Conservation (phyloP, 2,329 filamentous ascomycete species). For the Neoascochyta sp. region DNA sequence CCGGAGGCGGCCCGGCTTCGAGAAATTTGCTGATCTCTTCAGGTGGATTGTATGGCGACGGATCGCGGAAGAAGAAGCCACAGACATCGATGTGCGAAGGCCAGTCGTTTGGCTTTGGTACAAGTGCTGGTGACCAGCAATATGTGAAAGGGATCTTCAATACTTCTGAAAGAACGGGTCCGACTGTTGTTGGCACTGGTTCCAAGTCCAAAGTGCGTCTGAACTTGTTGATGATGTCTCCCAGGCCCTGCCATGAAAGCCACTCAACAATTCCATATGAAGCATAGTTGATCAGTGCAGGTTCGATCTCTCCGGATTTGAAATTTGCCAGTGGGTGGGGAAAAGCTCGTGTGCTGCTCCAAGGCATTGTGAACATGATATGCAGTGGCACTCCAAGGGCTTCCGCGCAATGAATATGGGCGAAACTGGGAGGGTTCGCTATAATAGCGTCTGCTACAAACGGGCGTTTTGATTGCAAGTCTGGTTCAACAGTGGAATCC, state of each 20-base stretch:
- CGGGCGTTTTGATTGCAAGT: constrained; percentile 45
- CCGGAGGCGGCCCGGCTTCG: constrained; percentile 46
- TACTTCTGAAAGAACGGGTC: constrained; percentile 36
- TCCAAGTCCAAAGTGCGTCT: constrained; percentile 43
- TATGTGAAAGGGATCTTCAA: constrained; percentile 45
- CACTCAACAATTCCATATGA: constrained; percentile 47
- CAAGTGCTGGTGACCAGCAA: constrained; percentile 44
- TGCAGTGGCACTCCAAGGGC: constrained; percentile 68
- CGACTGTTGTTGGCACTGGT: constrained; percentile 35
- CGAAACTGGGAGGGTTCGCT: constrained; percentile 73
- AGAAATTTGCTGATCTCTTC: constrained; percentile 45
- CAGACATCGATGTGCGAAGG: constrained; percentile 28
- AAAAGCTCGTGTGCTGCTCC: constrained; percentile 44
- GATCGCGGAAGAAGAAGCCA: constrained; percentile 47
- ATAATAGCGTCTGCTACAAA: constrained; percentile 80
- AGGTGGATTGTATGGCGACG: constrained; percentile 40
- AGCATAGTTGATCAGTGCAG: constrained; percentile 39
- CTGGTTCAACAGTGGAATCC: constrained; percentile 35
- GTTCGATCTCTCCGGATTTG: constrained; percentile 29
- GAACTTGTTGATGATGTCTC: constrained; percentile 47
- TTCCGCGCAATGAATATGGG: constrained; percentile 69
- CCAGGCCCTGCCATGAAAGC: constrained; percentile 50
- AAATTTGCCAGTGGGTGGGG: constrained; percentile 51
- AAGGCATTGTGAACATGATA: constrained; percentile 77
- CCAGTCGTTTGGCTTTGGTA: constrained; percentile 20